These are phyloP conservation scores for Flaveria trinervia DNA, from an alignment of 129 eudicot species.

Conservation along the genomic window DNA sequence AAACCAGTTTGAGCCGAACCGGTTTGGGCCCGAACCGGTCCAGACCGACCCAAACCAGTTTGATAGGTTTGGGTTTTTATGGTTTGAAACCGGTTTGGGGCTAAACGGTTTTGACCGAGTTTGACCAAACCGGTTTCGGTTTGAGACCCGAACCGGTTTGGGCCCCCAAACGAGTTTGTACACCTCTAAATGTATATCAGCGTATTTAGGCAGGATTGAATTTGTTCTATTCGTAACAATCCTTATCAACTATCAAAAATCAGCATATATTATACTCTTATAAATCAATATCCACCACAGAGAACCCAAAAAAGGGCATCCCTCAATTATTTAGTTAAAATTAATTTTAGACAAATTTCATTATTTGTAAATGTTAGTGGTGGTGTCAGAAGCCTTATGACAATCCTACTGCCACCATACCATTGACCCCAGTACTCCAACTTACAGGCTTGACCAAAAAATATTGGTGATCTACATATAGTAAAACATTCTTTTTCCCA, in stretches of 20 bases:
- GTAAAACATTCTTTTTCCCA: background rate
- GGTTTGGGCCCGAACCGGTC: too few species aligned
- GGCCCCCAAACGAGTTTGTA: too few species aligned
- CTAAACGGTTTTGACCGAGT: too few species aligned
- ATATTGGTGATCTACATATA: background rate
- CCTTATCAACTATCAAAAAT: background rate
- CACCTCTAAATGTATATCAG: too few species aligned
- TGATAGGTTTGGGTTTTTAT: too few species aligned
- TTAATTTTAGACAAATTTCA: constrained; percentile 4
- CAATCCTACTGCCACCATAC: constrained; percentile 28
- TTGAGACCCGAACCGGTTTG: too few species aligned
- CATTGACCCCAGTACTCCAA: constrained; percentile 29
- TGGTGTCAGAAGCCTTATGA: constrained; percentile 34
- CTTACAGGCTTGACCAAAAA: background rate
- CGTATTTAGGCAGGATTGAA: background rate
- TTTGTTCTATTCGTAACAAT: background rate
- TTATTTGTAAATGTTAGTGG: constrained; percentile 27
- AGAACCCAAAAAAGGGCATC: background rate
- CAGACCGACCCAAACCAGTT: too few species aligned
- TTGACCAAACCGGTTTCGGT: too few species aligned
- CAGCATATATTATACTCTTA: background rate
- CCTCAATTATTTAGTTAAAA: background rate
- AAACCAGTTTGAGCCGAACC: too few species aligned
- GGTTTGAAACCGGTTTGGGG: too few species aligned
- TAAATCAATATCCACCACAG: background rate